Evolutionary conservation across 225 moss, liverwort and hornwort species (phyloP), one percentile per base, ranked within the genome.

Genomic region (Physcomitrium patens): DNA sequence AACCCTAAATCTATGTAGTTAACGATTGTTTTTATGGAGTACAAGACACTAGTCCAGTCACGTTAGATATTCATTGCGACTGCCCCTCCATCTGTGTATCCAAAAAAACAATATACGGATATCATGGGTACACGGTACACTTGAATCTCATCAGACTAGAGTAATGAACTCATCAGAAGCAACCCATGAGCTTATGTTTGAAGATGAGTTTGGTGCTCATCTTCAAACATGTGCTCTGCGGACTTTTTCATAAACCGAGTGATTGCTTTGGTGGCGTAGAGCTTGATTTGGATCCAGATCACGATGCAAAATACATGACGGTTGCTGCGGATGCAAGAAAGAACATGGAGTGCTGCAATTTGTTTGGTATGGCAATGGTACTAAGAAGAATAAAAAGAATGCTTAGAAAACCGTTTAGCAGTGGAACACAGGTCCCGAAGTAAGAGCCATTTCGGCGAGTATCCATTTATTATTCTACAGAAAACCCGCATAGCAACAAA

Each of bases 361-460:
- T 44, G 17, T 53, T 52, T 24, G 12, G 46, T n/a, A 24, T 18
- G 27, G 46, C 41, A n/a, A 41, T 41, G 49, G 51, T 10, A 48
- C 78, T 74, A 76, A 51, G 68, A 70, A 54, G 76, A 51, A 12
- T 3, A 20, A 63, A 76, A 28, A 57, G 61, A 79, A 42, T 70
- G 78, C 42, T 69, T 64, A 43, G 73, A 37, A 56, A 80, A 74
- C 89, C 91, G 80, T 64, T 82, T 74, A 66, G 86, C 52, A 71
- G 78, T 60, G 17, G 90, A 89, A 58, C 85, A 89, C 41, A 86
- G 67, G 51, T 92, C 85, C 63, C 83, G 31, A 13, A 88, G 48
- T 31, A 89, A 91, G 48, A 87, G 59, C 83, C 81, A 78, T 68
- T 83, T 77, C 67, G 91, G 96, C 69, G 84, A 81, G 58, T 85